Evolutionary conservation across 371 early-diverging fungal genomes (phyloP).

Genomic region (Cokeromyces recurvatus): DNA sequence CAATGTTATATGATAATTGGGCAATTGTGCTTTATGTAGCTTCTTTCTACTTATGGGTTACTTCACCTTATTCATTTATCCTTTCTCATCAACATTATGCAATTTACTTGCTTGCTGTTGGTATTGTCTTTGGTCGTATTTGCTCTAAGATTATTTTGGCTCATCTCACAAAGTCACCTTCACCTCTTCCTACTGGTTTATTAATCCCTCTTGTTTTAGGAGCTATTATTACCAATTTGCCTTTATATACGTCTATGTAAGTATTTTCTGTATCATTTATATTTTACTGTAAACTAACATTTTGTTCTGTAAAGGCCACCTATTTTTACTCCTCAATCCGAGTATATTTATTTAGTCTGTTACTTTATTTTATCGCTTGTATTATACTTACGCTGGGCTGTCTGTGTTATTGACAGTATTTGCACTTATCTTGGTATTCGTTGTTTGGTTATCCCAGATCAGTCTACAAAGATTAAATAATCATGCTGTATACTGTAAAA

Average conservation of each 20-base stretch:
- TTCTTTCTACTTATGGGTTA: conserved; percentile 65
- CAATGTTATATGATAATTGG: conserved; percentile 59
- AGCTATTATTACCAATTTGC: conserved; percentile 60
- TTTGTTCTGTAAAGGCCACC: conserved; percentile 35
- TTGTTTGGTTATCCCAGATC: conserved; percentile 69
- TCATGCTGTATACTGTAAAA: too few species aligned
- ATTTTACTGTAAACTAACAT: background rate
- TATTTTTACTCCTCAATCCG: conserved; percentile 48
- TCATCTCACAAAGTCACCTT: conserved; percentile 76
- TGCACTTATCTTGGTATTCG: conserved; percentile 80
- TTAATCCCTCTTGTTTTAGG: conserved; percentile 73
- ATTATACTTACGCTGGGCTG: conserved; percentile 79
- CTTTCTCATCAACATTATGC: conserved; percentile 61
- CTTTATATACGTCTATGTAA: conserved; percentile 41
- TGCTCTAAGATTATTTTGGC: conserved; percentile 87
- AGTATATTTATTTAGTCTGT: conserved; percentile 58
- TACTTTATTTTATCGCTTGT: conserved; percentile 60
- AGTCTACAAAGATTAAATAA: conserved; percentile 10
- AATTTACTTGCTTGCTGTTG: conserved; percentile 68
- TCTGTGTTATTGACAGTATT: conserved; percentile 80
- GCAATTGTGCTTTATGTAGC: conserved; percentile 59
- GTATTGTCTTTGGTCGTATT: conserved; percentile 85
- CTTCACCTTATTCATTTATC: conserved; percentile 63
- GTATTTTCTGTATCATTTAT: conserved; percentile 3
- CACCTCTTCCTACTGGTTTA: conserved; percentile 75